Percentiles rank a stretch among this genome's conserved stretches.
Conservation (phyloP, 2,329 filamentous ascomycete genomes). For the Westerdykella ornata region DNA sequence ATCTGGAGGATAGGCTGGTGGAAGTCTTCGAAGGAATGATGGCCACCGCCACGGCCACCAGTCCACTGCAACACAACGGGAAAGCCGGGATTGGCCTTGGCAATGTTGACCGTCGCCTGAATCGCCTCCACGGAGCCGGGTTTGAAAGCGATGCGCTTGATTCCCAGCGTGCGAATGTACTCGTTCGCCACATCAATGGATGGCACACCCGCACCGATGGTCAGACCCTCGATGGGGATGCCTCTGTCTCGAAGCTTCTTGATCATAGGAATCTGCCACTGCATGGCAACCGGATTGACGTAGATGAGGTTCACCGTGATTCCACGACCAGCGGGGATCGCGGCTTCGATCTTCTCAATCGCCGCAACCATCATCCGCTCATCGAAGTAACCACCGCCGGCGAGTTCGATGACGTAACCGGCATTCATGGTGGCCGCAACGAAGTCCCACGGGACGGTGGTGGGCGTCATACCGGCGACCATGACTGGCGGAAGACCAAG, state of each 20-base stretch:
- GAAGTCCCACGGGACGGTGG: conserved; percentile 45
- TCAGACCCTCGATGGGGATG: conserved; percentile 44
- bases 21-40: conserved; percentile 48
- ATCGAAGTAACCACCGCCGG: conserved; percentile 47
- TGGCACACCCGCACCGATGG: conserved; percentile 45
- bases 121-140: conserved; percentile 43
- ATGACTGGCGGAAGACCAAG: conserved; percentile 44
- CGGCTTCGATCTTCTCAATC: conserved; percentile 41
- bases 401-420: conserved; percentile 45
- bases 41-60: conserved; percentile 45
- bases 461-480: conserved; percentile 47
- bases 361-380: conserved; percentile 41
- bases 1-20: conserved; percentile 45
- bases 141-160: conserved; percentile 46
- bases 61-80: conserved; percentile 47
- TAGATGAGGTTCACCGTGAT: conserved; percentile 51
- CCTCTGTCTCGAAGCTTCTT: conserved; percentile 43
- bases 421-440: conserved; percentile 51
- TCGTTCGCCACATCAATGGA: conserved; percentile 45
- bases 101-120: conserved; percentile 44
- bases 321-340: conserved; percentile 44
- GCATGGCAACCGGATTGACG: conserved; percentile 47
- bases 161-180: conserved; percentile 52
- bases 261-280: conserved; percentile 49
- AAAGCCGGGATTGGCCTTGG: conserved; percentile 42